A percentile compares a stretch with the other conserved stretches of the same genome.
phyloP scores from a whole-genome alignment of 257 asterid species.

The Primulina huaijiensis region DNA sequence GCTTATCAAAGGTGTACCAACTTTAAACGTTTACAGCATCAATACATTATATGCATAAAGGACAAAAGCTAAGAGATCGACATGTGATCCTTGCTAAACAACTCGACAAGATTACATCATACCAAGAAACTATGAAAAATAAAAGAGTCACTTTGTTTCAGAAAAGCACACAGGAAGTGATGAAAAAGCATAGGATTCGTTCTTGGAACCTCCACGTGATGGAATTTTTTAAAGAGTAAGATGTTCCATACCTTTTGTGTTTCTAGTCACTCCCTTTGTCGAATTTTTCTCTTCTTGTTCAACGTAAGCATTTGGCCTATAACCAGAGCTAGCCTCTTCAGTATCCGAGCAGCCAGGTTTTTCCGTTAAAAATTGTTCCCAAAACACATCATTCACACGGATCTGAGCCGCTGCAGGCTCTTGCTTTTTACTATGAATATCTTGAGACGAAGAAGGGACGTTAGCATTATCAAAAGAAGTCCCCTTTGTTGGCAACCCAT shows the following conservation, averaged over 20 bases:
- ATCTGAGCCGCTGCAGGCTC: constrained; percentile 38
- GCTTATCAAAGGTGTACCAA: not conserved
- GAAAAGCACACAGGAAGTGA: not conserved
- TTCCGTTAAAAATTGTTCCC: constrained; percentile 94
- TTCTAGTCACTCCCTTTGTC: constrained; percentile 44
- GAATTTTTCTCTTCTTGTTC: constrained; percentile 50
- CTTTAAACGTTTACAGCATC: not conserved
- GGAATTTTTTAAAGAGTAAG: constrained; percentile 51
- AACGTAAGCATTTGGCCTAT: constrained; percentile 35
- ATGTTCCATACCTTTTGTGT: constrained; percentile 55
- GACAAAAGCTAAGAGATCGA: not conserved
- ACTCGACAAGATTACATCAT: not conserved
- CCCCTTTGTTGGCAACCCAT: constrained; percentile 19
- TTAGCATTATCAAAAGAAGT: constrained; percentile 29
- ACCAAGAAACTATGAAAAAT: not conserved
- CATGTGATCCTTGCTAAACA: not conserved
- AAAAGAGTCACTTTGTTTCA: not conserved
- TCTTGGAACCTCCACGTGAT: not conserved
- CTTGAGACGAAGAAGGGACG: constrained; percentile 33
- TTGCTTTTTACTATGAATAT: constrained; percentile 34
- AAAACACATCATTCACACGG: constrained; percentile 80
- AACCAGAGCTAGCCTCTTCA: constrained; percentile 70
- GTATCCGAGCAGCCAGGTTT: constrained; percentile 76
- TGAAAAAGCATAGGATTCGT: not conserved
- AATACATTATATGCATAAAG: not conserved